Base-by-base conservation (phyloP, 164 flowering plant species). In the Stephania cephalantha region DNA sequence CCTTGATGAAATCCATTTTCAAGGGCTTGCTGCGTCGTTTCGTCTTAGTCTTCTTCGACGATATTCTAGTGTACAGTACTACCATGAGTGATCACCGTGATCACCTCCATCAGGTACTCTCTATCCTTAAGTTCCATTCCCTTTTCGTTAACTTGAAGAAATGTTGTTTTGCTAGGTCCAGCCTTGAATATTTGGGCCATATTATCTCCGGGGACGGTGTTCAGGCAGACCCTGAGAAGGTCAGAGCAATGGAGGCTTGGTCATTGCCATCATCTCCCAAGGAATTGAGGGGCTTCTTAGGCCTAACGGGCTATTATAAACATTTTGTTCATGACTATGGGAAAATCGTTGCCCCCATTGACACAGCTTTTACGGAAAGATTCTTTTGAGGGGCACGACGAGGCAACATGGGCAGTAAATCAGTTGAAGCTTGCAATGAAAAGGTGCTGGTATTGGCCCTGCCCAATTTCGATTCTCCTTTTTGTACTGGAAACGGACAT, bases 331-430 rank as follows among this genome's bases (percentile, higher is more conserved):
- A 55, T 5, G 13, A 72, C 9, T 72, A 55, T 30, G 74, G 50
- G 4, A 15, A 11, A 0, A 30, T 72, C 1, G 52, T 7, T 15
- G 7, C 30, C 8, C 74, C 77, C 11, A n/a, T n/a, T 79, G 0
- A 79, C 81, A 5, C 20, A 20, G 1, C 5, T 79, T 1, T 42
- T 75, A 8, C 71, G 48, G 31, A 75, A 79, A 7, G 69, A 35
- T 6, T 5, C 1, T 13, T 79, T 79, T 46, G 1, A 7, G 0
- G 75, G 78, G 81, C 15, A 10, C 6, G 58, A 66, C 1, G 22
- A 15, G 15, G 72, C 78, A 5, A 8, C 7, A 0, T 15, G 1
- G 15, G 69, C 81, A 0, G 75, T 79, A 18, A 4, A 3, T 1
- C 18, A 8, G 11, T 35, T 79, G 12, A 75, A 79, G 10, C 1